Evolutionary conservation across 345 rosid species (phyloP), one percentile per base, ranked within the genome.

Genomic region (Crucihimalaya himalaica): DNA sequence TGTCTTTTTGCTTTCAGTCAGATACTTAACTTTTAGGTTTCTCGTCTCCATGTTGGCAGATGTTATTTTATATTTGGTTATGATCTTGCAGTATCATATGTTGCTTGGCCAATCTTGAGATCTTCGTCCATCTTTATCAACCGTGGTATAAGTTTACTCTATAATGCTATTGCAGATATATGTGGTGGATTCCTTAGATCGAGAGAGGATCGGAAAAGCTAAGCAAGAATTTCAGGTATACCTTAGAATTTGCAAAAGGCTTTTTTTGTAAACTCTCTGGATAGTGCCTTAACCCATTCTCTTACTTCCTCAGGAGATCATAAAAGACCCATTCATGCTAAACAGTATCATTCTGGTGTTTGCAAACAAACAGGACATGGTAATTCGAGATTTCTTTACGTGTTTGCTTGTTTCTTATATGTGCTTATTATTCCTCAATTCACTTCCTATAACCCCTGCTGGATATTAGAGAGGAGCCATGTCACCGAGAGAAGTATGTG

Each of bases 321-420:
- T 96, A 84, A 90, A 84, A 63, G 99, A 96, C 70, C 99, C 98
- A 3, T 96, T 92, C 70, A 96, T 96, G 99, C 93, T 87, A 79
- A 89, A 88, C 80, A 92, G 98, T 78, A 83, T 89, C 83, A 87
- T 96, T 84, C 80, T 96, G 82, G 97, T 96, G 58, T 88, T 96
- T 66, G 99, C 99, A 57, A 96, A 96, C 84, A 96, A 96, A 72
- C 99, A 96, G 76, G 99, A 96, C 85, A 88, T 92, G 99, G 99
- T 96, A 87, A 40, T 63, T 59, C 10, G 8, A 63, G 39, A 35
- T 59, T 48, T 35, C 46, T 23, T 21, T 42, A 18, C 4, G 29
- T 28, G 8, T 45, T 62, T 18, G 11, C n/a, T 57, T 62, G 21
- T 55, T 52, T 65, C 53, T 60, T 5, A n/a, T 46, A n/a, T 47